Evolutionary conservation across 139 green algal genomes (phyloP), one percentile per base, ranked within the genome.

Genomic region (Penium margaritaceum): DNA sequence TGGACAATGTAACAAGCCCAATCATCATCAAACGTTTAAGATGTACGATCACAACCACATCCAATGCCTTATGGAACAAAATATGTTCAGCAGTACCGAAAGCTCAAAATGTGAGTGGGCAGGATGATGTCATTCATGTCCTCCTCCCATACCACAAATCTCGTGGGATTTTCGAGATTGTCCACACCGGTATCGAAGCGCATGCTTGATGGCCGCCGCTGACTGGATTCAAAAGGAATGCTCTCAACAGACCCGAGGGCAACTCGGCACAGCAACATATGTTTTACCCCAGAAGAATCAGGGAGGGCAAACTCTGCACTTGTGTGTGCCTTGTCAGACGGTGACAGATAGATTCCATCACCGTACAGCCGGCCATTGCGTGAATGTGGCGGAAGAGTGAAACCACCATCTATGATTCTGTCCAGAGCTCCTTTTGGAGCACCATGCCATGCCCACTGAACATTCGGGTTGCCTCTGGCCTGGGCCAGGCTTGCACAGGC

Each of bases 121-220:
- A 78, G 61, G 30, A 78, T 58, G 39, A 63, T n/a, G 5, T 72
- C 63, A 33, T 75, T 65, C 32, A 78, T 33, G 38, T 78, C 29
- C 39, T 66, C 44, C 67, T 64, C 71, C 71, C 71, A 78, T 17
- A 78, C 63, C 15, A 78, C 74, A 46, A 77, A 78, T 14, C 71
- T 21, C 21, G 63, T 68, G 19, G 71, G 71, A 2, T 78, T 65
- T 5, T 74, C 41, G 0, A 75, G 21, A 64, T 78, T 78, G 61
- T 78, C 71, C 7, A 58, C 64, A 19, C 71, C 71, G 9, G 62
- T 78, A 33, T 78, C 71, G 43, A 78, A 78, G 21, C 19, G 19
- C 5, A 29, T 6, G 35, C 64, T 57, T 7, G 65, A 60, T 17
- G 71, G 71, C 43, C 29, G 30, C 4, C 27, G 30, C 33, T 78